Percentiles rank a stretch among this genome's conserved stretches.
Evolutionary conservation across 176 grass and related monocot species (phyloP).

Genomic region (Carex littledalei): DNA sequence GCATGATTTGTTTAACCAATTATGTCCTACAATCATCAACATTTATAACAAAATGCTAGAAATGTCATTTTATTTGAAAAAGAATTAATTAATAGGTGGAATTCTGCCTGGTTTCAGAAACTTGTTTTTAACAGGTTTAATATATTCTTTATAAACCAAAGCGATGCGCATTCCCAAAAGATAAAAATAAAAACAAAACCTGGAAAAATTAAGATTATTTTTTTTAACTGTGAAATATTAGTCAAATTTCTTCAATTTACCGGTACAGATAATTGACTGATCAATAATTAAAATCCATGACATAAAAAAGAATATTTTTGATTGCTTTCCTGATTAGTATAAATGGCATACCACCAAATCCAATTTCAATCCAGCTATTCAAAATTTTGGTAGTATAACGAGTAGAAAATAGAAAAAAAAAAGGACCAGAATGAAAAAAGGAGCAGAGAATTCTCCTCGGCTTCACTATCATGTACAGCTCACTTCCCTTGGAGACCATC

Average conservation of each 20-base stretch:
- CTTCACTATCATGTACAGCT: slow-evolving; percentile 14
- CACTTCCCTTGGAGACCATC: slow-evolving; percentile 1
- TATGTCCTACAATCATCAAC: neutral
- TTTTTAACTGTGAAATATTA: too few species aligned
- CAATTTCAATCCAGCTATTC: neutral
- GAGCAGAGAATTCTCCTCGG: neutral
- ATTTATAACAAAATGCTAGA: neutral
- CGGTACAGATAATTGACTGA: too few species aligned
- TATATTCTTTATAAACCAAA: neutral
- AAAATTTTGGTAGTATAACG: neutral
- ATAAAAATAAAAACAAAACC: neutral
- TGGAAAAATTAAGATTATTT: neutral
- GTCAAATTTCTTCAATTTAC: too few species aligned
- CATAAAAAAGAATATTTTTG: neutral
- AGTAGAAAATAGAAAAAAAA: neutral
- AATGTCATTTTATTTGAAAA: neutral
- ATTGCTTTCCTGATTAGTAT: neutral
- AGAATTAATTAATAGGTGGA: neutral
- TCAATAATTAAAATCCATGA: neutral
- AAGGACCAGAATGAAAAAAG: neutral
- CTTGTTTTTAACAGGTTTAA: neutral
- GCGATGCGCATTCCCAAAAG: neutral
- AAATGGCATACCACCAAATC: neutral
- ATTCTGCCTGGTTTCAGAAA: neutral
- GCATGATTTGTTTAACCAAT: neutral